Evolutionary conservation across 1,139 yeast genomes (phyloP).

Genomic region (Nadsonia commutata): DNA sequence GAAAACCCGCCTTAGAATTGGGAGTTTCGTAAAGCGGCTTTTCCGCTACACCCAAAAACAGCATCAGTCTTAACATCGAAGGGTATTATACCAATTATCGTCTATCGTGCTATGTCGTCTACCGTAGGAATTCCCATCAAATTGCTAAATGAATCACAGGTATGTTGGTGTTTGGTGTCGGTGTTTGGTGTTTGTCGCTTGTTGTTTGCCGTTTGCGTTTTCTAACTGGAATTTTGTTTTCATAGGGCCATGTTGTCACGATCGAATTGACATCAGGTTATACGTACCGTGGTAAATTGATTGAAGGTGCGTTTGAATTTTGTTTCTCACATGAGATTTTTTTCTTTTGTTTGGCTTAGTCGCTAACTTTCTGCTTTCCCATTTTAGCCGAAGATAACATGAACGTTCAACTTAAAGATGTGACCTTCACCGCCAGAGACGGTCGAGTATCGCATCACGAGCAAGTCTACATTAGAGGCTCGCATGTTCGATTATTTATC

Average conservation of each 20-base stretch:
- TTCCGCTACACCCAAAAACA: no score
- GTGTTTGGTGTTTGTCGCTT: neutral
- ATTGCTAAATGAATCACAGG: slow-evolving; percentile 71
- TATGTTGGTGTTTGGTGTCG: slow-evolving; percentile 14
- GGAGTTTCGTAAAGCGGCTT: no score
- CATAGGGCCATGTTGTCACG: slow-evolving; percentile 70
- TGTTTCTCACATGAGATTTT: no score
- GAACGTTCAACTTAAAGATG: slow-evolving; percentile 82
- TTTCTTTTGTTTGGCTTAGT: no score
- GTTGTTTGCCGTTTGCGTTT: neutral
- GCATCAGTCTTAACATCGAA: no score
- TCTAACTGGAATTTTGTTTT: neutral
- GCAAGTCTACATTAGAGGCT: slow-evolving; percentile 83
- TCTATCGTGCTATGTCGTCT: neutral
- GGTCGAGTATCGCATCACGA: slow-evolving; percentile 68
- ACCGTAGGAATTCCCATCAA: slow-evolving; percentile 60
- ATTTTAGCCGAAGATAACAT: slow-evolving; percentile 58
- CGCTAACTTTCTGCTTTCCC: neutral
- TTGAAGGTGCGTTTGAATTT: slow-evolving; percentile 35
- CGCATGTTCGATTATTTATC: slow-evolving; percentile 69
- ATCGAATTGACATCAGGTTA: slow-evolving; percentile 79
- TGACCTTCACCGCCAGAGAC: slow-evolving; percentile 60
- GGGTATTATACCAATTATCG: no score
- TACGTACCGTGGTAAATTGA: slow-evolving; percentile 70
- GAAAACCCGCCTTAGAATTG: no score